Evolutionary conservation across 495 filamentous ascomycete genomes (phyloP).

Genomic region (Neurospora intermedia): DNA sequence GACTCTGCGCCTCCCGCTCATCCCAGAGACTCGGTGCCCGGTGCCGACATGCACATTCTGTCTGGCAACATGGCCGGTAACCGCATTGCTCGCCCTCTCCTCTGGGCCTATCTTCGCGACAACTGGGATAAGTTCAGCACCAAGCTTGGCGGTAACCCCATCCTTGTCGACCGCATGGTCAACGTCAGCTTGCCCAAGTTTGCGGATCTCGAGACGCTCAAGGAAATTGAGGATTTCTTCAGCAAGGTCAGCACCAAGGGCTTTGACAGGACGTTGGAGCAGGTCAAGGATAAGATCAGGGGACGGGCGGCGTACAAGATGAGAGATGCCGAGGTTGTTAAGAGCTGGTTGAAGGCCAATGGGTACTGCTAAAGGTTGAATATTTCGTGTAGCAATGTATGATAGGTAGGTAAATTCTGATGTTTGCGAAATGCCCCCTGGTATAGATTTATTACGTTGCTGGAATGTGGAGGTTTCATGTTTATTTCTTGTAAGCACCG

Average conservation of each 20-base stretch:
- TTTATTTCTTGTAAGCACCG: neutral
- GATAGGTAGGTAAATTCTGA: neutral
- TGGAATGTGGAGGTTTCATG: neutral
- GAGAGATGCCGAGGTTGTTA: constrained; percentile 55
- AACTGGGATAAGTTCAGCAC: constrained; percentile 62
- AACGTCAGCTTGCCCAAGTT: constrained; percentile 68
- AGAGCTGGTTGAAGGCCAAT: constrained; percentile 36
- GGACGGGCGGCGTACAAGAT: constrained; percentile 68
- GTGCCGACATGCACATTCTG: constrained; percentile 77
- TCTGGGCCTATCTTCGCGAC: constrained; percentile 76
- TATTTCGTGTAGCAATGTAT: neutral
- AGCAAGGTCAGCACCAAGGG: constrained; percentile 66
- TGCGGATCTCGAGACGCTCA: constrained; percentile 51
- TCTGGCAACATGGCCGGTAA: constrained; percentile 63
- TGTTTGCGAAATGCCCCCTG: neutral
- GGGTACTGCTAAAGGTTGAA: constrained; percentile 11
- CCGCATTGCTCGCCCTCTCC: constrained; percentile 49
- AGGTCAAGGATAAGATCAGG: constrained; percentile 69
- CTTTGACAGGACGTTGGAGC: constrained; percentile 67
- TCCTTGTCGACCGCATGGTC: constrained; percentile 81
- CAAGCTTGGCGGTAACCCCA: constrained; percentile 63
- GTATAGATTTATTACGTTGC: neutral
- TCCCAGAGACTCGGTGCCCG: constrained; percentile 30
- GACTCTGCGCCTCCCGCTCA: constrained; percentile 51
- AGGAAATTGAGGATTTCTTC: constrained; percentile 80